phyloP scores from a whole-genome alignment of 1,284 basidiomycete species.

The Leccinum pallidistipes region DNA sequence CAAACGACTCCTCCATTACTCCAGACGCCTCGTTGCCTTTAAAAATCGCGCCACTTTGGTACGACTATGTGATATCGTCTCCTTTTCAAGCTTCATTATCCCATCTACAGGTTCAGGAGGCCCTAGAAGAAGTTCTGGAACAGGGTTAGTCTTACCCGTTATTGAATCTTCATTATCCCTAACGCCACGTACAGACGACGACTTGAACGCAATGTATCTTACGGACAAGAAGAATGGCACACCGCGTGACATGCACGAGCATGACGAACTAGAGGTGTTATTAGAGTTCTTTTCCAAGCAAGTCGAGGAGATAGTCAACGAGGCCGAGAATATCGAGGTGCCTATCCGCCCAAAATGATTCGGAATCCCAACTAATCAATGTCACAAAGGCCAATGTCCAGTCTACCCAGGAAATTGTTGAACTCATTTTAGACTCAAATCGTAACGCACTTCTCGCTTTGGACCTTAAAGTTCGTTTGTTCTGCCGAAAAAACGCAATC shows the following conservation, averaged over 20 bases:
- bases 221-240: constrained; percentile 71
- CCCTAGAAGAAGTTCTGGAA: constrained; percentile 86
- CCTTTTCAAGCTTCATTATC: constrained; percentile 6
- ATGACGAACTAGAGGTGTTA: constrained; percentile 91
- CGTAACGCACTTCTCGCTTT: constrained; percentile 91
- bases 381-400: constrained; percentile 78
- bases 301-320: constrained; percentile 93
- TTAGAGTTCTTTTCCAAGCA: constrained; percentile 95
- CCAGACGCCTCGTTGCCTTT: constrained; percentile 81
- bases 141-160: constrained; percentile 57
- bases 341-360: constrained; percentile 19
- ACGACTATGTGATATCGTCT: constrained; percentile 14
- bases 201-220: constrained; percentile 90
- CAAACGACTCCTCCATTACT: constrained; percentile 87
- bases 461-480: constrained; percentile 73
- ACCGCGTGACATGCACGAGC: constrained; percentile 67
- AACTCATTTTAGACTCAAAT: constrained; percentile 95
- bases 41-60: constrained; percentile 86
- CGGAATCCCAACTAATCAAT: constrained; percentile 3
- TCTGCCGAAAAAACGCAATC: constrained; percentile 4
- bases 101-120: constrained; percentile 72
- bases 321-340: constrained; percentile 87
- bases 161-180: constrained; percentile 1
- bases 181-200: constrained; percentile 67
- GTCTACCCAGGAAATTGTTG: constrained; percentile 96